Percentiles rank a stretch among this genome's conserved stretches.
These are phyloP conservation scores for Fusarium duplospermum DNA, from an alignment of 2,329 filamentous ascomycete species.

Conservation along the genomic window DNA sequence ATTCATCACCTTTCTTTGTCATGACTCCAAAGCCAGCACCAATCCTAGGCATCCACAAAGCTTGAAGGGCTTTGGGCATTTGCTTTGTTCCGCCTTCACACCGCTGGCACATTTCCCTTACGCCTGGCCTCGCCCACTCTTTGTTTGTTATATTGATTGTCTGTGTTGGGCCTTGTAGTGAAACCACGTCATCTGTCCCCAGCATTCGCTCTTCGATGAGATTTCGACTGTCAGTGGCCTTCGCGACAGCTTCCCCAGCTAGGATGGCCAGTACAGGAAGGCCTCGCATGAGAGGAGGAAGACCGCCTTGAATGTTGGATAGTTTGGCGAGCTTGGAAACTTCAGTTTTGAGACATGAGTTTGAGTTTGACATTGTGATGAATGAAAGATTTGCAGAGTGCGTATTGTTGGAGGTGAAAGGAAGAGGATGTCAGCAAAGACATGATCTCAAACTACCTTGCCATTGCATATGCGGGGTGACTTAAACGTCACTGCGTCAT, in stretches of 20 bases:
- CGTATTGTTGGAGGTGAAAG: neutral
- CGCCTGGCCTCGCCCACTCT: constrained; percentile 1
- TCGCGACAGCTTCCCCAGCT: constrained; percentile 28
- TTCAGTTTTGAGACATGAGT: constrained; percentile 18
- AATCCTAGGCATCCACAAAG: neutral
- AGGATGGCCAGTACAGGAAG: constrained; percentile 33
- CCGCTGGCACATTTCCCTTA: constrained; percentile 11
- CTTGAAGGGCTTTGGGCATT: too few relatives aligned
- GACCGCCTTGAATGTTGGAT: constrained; percentile 34
- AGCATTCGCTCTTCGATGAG: constrained; percentile 32
- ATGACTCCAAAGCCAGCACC: neutral
- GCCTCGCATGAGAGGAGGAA: constrained; percentile 29
- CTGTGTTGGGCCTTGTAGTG: neutral
- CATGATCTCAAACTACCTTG: neutral
- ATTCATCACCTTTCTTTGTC: neutral
- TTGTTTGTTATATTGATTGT: rapidly evolving
- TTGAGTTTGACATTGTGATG: neutral
- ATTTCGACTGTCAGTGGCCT: constrained; percentile 22
- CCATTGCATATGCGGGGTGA: neutral
- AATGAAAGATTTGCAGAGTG: neutral
- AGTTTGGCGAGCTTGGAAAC: constrained; percentile 31
- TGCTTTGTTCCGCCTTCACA: neutral
- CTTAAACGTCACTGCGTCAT: neutral
- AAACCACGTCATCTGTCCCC: constrained; percentile 18
- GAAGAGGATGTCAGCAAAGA: neutral